A percentile compares a stretch with the other conserved stretches of the same genome.
Evolutionary conservation across 73 alveolate genomes (phyloP).

Genomic region (Durusdinium trenchii): DNA sequence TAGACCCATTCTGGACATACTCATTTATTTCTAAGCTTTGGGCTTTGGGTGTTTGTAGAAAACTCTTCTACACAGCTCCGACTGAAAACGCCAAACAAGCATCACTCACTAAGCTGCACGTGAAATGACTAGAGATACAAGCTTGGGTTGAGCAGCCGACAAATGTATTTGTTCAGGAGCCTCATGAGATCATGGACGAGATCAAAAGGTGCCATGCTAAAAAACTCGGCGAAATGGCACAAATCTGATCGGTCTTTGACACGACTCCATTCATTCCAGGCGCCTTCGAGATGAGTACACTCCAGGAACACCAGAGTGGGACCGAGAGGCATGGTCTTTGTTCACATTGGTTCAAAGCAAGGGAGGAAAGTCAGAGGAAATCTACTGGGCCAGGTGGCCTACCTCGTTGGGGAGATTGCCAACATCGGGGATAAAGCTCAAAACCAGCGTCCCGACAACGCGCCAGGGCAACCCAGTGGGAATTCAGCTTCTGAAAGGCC

Average conservation of each 20-base stretch:
- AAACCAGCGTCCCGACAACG: slow-evolving; percentile 66
- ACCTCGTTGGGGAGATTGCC: slow-evolving; percentile 24
- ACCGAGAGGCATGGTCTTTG: not conserved
- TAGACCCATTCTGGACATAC: no score
- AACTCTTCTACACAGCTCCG: no score
- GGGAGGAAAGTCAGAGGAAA: not conserved
- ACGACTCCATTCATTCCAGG: not conserved
- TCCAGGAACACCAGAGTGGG: not conserved
- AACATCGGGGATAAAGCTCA: slow-evolving; percentile 73
- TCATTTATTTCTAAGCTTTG: no score
- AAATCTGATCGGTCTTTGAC: not conserved
- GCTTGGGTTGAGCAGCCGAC: no score
- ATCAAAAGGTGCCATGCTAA: slow-evolving; percentile 22
- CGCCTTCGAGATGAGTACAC: not conserved
- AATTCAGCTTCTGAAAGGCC: no score
- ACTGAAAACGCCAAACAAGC: no score
- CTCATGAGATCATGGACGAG: slow-evolving; percentile 44
- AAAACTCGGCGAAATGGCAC: not conserved
- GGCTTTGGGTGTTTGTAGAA: no score
- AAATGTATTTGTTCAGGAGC: slow-evolving; percentile 29
- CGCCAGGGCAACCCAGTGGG: not conserved
- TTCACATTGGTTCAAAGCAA: not conserved
- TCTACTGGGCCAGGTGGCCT: slow-evolving; percentile 3
- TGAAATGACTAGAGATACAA: no score
- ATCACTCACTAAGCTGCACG: no score